phyloP scores from a whole-genome alignment of 805 yeast species.

The Kluyveromyces wickerhamii region DNA sequence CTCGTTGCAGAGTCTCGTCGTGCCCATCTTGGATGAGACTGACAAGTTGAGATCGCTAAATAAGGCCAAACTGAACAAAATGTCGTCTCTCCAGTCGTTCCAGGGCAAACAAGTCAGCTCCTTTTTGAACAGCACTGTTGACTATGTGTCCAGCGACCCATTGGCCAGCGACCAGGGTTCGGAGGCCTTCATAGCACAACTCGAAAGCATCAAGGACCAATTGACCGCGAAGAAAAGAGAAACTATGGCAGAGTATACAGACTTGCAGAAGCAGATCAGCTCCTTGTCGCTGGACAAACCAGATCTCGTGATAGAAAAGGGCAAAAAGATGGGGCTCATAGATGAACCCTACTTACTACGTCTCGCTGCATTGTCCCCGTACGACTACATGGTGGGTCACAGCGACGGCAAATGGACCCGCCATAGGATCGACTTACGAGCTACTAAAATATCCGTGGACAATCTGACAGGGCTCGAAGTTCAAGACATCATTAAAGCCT shows the following conservation, averaged over 20 bases:
- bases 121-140: constrained; percentile 23
- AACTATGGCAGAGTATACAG: constrained; percentile 22
- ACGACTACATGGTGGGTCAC: constrained; percentile 19
- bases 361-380: constrained; percentile 25
- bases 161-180: constrained; percentile 4
- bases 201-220: constrained; percentile 13
- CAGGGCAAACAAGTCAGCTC: constrained; percentile 26
- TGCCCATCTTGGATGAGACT: constrained; percentile 16
- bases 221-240: constrained; percentile 11
- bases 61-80: constrained; percentile 1
- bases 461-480: constrained; percentile 13
- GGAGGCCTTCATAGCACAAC: constrained; percentile 7
- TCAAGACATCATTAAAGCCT: constrained; percentile 16
- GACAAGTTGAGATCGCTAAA: constrained; percentile 16
- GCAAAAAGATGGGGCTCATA: constrained; percentile 19
- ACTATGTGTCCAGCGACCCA: constrained; percentile 16
- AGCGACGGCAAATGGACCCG: constrained; percentile 18
- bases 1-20: constrained; percentile 19
- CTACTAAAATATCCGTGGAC: constrained; percentile 10
- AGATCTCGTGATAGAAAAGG: constrained; percentile 18
- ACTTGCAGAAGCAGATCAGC: constrained; percentile 18
- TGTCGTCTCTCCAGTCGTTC: constrained; percentile 19
- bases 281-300: constrained; percentile 27
- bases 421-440: constrained; percentile 13
- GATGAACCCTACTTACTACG: constrained; percentile 22